phyloP scores from a whole-genome alignment of 768 basidiomycete genomes.

The Pulveroboletus ravenelii region DNA sequence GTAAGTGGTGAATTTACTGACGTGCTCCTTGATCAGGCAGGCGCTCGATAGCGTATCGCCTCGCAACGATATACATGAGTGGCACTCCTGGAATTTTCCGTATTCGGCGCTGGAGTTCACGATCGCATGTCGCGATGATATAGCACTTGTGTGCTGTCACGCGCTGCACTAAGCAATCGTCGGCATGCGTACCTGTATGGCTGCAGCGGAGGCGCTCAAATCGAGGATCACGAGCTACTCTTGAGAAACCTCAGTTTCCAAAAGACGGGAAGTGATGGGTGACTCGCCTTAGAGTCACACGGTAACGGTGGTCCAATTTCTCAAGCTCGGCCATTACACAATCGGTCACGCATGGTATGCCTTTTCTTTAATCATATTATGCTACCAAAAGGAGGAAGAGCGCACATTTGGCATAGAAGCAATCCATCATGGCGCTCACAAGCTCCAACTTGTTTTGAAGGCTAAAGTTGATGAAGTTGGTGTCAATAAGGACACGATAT shows the following conservation, averaged over 20 bases:
- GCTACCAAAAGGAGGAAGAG: conserved; percentile 1
- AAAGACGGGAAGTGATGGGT: neutral
- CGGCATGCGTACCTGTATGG: conserved; percentile 96
- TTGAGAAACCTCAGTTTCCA: conserved; percentile 32
- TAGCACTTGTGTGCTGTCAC: conserved; percentile 94
- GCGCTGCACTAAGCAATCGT: conserved; percentile 96
- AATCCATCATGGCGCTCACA: conserved; percentile 99
- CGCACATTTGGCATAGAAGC: conserved; percentile 94
- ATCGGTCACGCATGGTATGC: conserved; percentile 98
- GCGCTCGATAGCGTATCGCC: conserved; percentile 91
- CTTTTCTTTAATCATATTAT: conserved; percentile 36
- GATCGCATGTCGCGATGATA: conserved; percentile 96
- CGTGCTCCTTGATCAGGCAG: conserved; percentile 91
- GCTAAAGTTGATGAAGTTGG: conserved; percentile 99
- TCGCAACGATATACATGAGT: conserved; percentile 93
- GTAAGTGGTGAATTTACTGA: too few relatives aligned
- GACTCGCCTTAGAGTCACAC: conserved; percentile 85
- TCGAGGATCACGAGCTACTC: conserved; percentile 93
- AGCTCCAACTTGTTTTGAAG: conserved; percentile 97
- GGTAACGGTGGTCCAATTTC: conserved; percentile 93
- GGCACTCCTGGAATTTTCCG: conserved; percentile 91
- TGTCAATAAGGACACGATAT: conserved; percentile 95
- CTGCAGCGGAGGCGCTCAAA: conserved; percentile 93
- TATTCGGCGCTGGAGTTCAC: conserved; percentile 87
- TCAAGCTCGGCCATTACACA: conserved; percentile 99